Base-by-base conservation (phyloP, 805 yeast genomes). In the Lipomyces yamanashiensis region DNA sequence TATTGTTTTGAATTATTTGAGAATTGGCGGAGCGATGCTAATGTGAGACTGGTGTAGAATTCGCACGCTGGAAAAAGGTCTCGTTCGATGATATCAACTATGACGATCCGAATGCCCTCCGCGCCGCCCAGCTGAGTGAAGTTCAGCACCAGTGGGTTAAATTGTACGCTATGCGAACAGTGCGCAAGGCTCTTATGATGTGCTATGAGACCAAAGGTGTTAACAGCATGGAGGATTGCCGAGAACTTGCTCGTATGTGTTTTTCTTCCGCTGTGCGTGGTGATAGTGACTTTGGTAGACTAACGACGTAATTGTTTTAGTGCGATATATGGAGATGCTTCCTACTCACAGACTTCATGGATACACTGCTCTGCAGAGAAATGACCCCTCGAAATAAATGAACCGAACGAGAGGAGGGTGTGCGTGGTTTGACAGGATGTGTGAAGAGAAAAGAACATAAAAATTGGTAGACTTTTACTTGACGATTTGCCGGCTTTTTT, bases 81-180 rank as follows among this genome's bases (percentile, higher is more conserved):
- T 89, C 96, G 49, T 90, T 89, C 73, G 96, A 90, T 77, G 89
- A 87, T 68, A 88, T 90, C 68, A 88, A 88, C 78, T 90, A 90
- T 77, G 82, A 82, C 71, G 85, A 89, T 76, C 81, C 82, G 65
- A 76, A 78, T 15, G 86, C 85, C 69, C 83, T 90, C 55, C 84
- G 84, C 61, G 78, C 81, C 53, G 96, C 96, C n/a, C 90, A 90
- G 80, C 84, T 84, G 65, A 83, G 93, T 34, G 80, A 89, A 83
- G 71, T 88, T 61, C 86, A 91, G 76, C 96, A 89, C 76, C 95
- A 90, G 75, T 88, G 87, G 83, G 84, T 89, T 71, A 84, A 89
- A 73, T 81, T 85, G 64, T 84, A 84, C 70, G 89, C 87, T 23
- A 78, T 90, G 67, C 62, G 83, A 73, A 81, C 86, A 43, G 84